A percentile compares a stretch with the other conserved stretches of the same genome.
Conservation (phyloP, 352 stramenopile genomes). For the Pythium aquatile region DNA sequence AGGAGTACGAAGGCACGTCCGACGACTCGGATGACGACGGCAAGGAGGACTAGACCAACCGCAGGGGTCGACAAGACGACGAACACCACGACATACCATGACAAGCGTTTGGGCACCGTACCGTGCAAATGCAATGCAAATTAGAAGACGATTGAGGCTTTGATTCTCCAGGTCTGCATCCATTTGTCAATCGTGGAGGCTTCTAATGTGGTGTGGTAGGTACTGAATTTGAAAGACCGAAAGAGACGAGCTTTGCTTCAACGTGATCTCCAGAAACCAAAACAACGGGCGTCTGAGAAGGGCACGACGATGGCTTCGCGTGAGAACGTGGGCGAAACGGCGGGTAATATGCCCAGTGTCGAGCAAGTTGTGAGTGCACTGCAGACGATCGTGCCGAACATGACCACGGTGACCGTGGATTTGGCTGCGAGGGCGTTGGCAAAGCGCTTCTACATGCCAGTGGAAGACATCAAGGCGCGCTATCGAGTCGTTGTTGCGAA, state of each 20-base stretch:
- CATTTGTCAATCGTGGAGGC: background rate
- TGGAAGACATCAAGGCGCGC: background rate
- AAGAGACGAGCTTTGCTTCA: background rate
- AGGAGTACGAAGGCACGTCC: slow-evolving; percentile 85
- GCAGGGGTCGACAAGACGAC: background rate
- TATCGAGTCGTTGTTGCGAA: background rate
- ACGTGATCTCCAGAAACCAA: slow-evolving; percentile 4
- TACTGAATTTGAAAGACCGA: background rate
- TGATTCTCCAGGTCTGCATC: background rate
- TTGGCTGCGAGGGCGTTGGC: background rate
- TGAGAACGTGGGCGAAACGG: background rate
- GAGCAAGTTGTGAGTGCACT: slow-evolving; percentile 1
- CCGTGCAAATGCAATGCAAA: background rate
- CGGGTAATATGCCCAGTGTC: background rate
- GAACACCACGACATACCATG: too few relatives aligned
- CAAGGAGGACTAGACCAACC: slow-evolving; percentile 22
- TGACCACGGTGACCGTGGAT: background rate
- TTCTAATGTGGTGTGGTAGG: slow-evolving; percentile 4
- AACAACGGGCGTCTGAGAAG: background rate
- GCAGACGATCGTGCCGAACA: background rate
- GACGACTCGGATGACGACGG: slow-evolving; percentile 67
- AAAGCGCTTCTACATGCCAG: background rate
- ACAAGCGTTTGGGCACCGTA: too few relatives aligned
- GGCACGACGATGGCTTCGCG: background rate
- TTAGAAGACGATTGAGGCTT: slow-evolving; percentile 2